phyloP scores from a whole-genome alignment of 768 basidiomycete genomes.

The Xerocomellus chrysenteron region DNA sequence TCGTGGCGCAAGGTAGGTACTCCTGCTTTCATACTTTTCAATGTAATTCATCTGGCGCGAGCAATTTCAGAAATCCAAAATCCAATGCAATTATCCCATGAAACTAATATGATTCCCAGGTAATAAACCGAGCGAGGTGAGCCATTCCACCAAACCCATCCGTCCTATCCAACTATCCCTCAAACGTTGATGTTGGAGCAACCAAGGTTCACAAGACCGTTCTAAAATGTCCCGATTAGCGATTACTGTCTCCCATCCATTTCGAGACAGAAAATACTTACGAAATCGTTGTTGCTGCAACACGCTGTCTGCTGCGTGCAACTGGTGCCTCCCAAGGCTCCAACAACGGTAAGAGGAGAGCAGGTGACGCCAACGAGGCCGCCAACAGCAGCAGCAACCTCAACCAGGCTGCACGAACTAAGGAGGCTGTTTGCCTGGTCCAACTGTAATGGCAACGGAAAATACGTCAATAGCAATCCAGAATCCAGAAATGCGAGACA shows the following conservation, averaged over 20 bases:
- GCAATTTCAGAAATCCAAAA: too few species aligned
- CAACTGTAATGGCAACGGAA: not conserved
- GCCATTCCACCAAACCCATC: not conserved
- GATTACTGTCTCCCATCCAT: too few species aligned
- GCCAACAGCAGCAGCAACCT: not conserved
- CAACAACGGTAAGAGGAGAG: not conserved
- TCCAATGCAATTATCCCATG: too few species aligned
- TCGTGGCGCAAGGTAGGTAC: too few species aligned
- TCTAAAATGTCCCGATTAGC: not conserved
- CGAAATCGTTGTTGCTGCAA: not conserved
- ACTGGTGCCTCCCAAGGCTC: not conserved
- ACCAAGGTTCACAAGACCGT: not conserved
- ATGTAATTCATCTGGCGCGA: too few species aligned
- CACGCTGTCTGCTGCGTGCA: not conserved
- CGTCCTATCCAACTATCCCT: not conserved
- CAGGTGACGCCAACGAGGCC: not conserved
- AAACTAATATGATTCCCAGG: not conserved
- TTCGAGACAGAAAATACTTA: not conserved
- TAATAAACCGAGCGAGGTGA: not conserved
- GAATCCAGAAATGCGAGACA: not conserved
- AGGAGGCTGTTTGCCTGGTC: not conserved
- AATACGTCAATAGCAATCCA: not conserved
- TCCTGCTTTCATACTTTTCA: too few species aligned
- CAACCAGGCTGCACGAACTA: fast-evolving
- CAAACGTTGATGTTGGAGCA: not conserved